Percentiles rank a stretch among this genome's conserved stretches.
These are phyloP conservation scores for Asterophora lycoperdoides DNA, from an alignment of 768 basidiomycete species.

Conservation along the genomic window DNA sequence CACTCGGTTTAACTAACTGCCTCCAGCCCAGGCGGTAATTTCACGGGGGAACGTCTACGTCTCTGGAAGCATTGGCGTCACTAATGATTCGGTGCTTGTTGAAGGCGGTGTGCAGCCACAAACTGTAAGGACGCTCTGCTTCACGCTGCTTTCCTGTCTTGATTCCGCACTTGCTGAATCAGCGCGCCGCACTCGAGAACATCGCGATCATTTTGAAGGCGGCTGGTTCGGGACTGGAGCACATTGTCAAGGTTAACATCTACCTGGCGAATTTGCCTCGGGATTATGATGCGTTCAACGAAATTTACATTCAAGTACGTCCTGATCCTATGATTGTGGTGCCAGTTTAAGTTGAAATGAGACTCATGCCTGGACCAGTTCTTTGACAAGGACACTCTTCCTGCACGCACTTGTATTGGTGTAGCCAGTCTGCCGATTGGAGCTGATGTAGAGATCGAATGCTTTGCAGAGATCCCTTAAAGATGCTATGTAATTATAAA, in stretches of 20 bases:
- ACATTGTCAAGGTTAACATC: conserved; percentile 39
- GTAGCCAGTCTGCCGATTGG: conserved; percentile 49
- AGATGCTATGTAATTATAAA: too few relatives aligned
- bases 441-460: conserved; percentile 59
- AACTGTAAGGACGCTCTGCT: conserved; percentile 23
- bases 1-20: not conserved
- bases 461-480: conserved; percentile 41
- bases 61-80: conserved; percentile 37
- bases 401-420: conserved; percentile 57
- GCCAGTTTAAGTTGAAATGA: not conserved
- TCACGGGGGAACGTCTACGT: conserved; percentile 32
- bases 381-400: conserved; percentile 40
- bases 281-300: conserved; percentile 37
- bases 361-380: conserved; percentile 31
- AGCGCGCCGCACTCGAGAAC: conserved; percentile 38
- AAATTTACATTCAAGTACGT: conserved; percentile 33
- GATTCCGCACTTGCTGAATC: not conserved
- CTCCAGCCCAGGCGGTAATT: conserved; percentile 35
- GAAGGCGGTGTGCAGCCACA: conserved; percentile 34
- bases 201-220: conserved; percentile 37
- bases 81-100: conserved; percentile 13
- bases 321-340: not conserved
- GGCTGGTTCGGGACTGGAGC: conserved; percentile 36
- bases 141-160: not conserved
- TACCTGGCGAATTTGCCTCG: conserved; percentile 35